Base-by-base conservation (phyloP, 257 asterid genomes). In the Solanum peruvianum region DNA sequence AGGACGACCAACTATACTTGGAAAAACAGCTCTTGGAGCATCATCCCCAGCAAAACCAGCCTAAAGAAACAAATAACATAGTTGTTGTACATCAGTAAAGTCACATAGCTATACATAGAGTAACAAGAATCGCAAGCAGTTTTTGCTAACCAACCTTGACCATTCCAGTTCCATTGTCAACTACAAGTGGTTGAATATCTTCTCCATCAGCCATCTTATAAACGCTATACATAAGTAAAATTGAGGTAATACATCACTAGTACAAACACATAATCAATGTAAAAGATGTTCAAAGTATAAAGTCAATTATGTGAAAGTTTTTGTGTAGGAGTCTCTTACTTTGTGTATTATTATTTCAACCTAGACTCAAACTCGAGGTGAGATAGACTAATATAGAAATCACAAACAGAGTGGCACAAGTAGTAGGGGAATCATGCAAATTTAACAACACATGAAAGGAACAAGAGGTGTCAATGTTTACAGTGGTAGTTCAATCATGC, bases 11-110 rank as follows among this genome's bases (percentile, higher is more conserved):
- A 86, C 87, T 31, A 72, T 86, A 77, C 87, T 86, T 27, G 87
- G 87, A 62, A 86, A 86, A n/a, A 86, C 87, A 4, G 83, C 87
- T 47, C 87, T 35, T 47, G 87, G 87, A 86, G 87, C 87, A 86
- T 86, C 87, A 33, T 86, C 87, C 69, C 87, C 87, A 11, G 86
- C 86, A 87, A 87, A 87, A 37, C 88, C 88, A 29, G 88, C 86
- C 88, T 87, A 39, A 35, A 16, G 60, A 87, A 33, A 56, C 41
- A 52, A n/a, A 77, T 10, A 44, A 20, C 64, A 3, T 42, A 42
- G 67, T 42, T 15, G 27, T 66, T 39, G 8, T 25, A 27, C 18
- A 29, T 42, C 44, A 18, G 27, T 47, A 15, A 31, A 47, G 67
- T 72, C 21, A 44, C 29, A 31, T 71, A 25, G 25, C n/a, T 7